Conservation (phyloP, 768 basidiomycete species). For the Cystobasidium ongulense region DNA sequence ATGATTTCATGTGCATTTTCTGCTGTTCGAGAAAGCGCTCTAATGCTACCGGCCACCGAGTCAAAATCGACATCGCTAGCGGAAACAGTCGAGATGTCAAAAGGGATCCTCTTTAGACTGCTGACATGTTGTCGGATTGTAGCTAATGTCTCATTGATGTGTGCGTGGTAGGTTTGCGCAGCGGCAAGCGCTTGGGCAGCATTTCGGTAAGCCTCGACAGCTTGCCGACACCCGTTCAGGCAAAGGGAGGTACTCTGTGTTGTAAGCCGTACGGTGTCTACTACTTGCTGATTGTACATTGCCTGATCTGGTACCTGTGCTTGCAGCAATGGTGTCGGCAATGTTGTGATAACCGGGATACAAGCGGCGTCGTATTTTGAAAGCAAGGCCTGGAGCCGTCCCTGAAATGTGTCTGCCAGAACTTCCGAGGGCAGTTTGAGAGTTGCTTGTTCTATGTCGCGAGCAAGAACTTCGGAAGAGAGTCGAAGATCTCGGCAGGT, state of each 20-base stretch:
- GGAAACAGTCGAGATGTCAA: background rate
- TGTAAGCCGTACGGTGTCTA: background rate
- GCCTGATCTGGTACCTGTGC: background rate
- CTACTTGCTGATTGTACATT: background rate
- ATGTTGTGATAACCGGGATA: background rate
- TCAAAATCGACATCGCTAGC: background rate
- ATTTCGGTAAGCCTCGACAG: background rate
- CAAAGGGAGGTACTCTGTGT: background rate
- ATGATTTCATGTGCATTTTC: background rate
- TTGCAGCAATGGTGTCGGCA: background rate
- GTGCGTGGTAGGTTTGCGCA: background rate
- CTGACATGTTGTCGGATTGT: background rate
- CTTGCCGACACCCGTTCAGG: background rate
- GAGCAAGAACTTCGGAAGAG: background rate
- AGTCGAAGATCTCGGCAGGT: background rate
- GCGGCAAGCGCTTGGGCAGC: background rate
- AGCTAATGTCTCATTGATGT: background rate
- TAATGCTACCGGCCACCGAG: background rate
- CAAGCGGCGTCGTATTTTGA: background rate
- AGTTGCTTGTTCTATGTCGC: slow-evolving; percentile 27
- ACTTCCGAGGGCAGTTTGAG: slow-evolving; percentile 24
- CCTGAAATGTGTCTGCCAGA: slow-evolving; percentile 20
- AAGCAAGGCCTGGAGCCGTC: background rate
- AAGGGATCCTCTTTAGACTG: background rate
- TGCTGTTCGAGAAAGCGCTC: background rate